A percentile compares a stretch with the other conserved stretches of the same genome.
Evolutionary conservation across 176 grass and related monocot genomes (phyloP).

Genomic region (Oryza officinalis): DNA sequence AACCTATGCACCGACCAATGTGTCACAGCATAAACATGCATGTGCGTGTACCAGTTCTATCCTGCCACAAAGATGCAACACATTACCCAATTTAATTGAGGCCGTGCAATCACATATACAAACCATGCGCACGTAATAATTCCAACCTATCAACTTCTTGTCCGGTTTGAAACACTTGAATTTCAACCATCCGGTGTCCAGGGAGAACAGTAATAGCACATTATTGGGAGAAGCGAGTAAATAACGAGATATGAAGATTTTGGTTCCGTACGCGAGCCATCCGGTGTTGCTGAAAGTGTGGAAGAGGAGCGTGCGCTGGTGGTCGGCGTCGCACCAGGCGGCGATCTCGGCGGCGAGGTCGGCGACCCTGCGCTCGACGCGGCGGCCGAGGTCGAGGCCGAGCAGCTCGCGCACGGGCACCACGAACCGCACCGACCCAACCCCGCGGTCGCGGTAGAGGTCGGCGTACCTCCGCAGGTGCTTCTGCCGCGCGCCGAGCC

Average conservation of each 20-base stretch:
- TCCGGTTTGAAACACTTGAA: background rate
- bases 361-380: conserved; percentile 68
- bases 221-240: background rate
- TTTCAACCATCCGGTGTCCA: background rate
- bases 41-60: background rate
- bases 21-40: conserved; percentile 23
- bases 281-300: conserved; percentile 99
- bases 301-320: conserved; percentile 71
- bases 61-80: background rate
- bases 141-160: background rate
- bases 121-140: background rate
- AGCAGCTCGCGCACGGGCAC: conserved; percentile 69
- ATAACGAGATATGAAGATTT: background rate
- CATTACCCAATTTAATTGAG: background rate
- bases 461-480: conserved; percentile 84
- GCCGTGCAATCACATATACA: background rate
- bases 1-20: conserved; percentile 5
- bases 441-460: conserved; percentile 74
- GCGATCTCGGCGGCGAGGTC: conserved; percentile 60
- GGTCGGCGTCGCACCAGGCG: conserved; percentile 78
- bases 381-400: conserved; percentile 75
- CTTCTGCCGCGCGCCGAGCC: conserved; percentile 90
- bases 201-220: background rate
- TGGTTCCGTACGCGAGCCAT: conserved; percentile 73
- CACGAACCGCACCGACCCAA: conserved; percentile 72